Conservation (phyloP, 192 early-diverging fungal species). For the Coemansia guatemalensis region DNA sequence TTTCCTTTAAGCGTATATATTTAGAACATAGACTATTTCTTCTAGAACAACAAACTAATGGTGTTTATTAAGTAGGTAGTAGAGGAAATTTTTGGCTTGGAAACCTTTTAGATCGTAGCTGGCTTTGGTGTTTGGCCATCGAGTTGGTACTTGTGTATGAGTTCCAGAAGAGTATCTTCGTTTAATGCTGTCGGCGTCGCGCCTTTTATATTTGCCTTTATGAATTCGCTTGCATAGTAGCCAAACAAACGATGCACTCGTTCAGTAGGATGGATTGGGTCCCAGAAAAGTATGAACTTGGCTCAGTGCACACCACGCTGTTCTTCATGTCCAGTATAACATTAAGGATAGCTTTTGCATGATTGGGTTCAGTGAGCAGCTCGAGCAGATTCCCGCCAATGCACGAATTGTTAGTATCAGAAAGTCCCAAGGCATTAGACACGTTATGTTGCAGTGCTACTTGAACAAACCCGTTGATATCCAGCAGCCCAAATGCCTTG, state of each 20-base stretch:
- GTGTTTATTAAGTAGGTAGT: no score
- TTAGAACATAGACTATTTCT: no score
- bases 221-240: conserved; percentile 19
- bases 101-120: no score
- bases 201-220: not conserved
- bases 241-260: conserved; percentile 31
- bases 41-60: no score
- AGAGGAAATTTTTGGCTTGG: no score
- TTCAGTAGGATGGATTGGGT: conserved; percentile 29
- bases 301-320: conserved; percentile 16
- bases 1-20: not conserved
- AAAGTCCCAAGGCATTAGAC: conserved; percentile 1
- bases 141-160: no score
- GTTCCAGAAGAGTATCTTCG: not conserved
- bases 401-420: conserved; percentile 15
- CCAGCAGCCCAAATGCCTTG: conserved; percentile 4
- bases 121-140: no score
- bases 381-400: conserved; percentile 20
- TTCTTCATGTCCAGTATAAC: no score
- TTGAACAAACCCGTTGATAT: conserved; percentile 15
- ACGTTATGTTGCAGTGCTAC: conserved; percentile 1
- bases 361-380: conserved; percentile 2
- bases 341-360: no score
- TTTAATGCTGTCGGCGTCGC: no score
- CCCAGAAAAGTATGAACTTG: conserved; percentile 21